Conservation (phyloP, 2,329 filamentous ascomycete species). For the Lizonia empirigonia region DNA sequence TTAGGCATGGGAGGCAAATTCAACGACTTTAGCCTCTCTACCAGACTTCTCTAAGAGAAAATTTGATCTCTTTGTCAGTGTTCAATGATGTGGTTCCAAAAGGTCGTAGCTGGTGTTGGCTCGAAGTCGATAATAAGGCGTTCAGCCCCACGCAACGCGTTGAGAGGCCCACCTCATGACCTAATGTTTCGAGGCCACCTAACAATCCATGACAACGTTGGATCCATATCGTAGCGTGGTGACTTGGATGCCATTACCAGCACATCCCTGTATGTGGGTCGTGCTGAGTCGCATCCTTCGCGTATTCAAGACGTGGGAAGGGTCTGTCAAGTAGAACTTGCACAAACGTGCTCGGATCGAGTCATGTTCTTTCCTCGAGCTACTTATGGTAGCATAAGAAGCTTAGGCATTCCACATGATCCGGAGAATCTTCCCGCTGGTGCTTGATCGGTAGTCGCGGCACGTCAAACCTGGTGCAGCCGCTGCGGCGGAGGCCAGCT, state of each 20-base stretch:
- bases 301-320: not conserved
- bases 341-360: no score
- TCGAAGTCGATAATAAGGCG: not conserved
- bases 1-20: not conserved
- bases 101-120: not conserved
- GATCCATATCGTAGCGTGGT: not conserved
- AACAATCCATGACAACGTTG: not conserved
- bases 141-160: not conserved
- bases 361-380: not conserved
- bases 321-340: not conserved
- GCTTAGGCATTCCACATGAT: not conserved
- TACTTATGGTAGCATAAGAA: not conserved
- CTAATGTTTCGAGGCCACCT: constrained; percentile 13
- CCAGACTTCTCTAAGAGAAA: no score
- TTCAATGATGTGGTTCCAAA: not conserved
- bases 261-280: constrained; percentile 10
- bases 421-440: not conserved
- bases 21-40: no score
- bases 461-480: not conserved
- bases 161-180: constrained; percentile 4
- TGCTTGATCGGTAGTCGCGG: not conserved
- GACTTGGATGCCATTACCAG: not conserved
- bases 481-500: not conserved
- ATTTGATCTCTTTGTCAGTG: no score
- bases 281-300: constrained; percentile 1